phyloP scores from a whole-genome alignment of 2,329 filamentous ascomycete genomes.

The Fusarium piperis region DNA sequence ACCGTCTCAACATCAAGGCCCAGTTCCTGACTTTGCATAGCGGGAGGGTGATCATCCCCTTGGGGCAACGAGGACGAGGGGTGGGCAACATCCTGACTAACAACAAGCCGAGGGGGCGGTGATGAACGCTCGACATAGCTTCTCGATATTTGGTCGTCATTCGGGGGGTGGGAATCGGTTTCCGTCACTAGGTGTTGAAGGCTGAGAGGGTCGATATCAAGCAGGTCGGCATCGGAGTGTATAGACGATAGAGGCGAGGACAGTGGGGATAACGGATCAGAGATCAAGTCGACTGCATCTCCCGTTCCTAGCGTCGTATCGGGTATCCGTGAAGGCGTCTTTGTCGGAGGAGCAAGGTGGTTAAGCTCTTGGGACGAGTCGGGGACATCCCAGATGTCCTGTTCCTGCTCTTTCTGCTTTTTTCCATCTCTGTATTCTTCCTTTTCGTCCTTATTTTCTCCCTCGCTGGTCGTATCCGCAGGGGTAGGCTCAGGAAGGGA shows the following conservation, averaged over 20 bases:
- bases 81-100: not conserved
- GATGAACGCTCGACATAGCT: conserved; percentile 51
- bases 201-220: conserved; percentile 32
- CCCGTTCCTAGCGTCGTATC: conserved; percentile 6
- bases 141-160: conserved; percentile 42
- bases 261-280: conserved; percentile 16
- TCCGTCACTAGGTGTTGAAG: not conserved
- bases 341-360: not conserved
- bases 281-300: not conserved
- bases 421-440: not conserved
- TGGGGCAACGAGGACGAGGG: not conserved
- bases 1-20: conserved; percentile 28
- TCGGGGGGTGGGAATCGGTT: not conserved
- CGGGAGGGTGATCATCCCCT: not conserved
- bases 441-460: not conserved
- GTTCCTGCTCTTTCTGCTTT: conserved; percentile 14
- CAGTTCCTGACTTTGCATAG: conserved; percentile 29
- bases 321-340: conserved; percentile 3
- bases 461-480: conserved; percentile 4
- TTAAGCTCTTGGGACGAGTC: conserved; percentile 46
- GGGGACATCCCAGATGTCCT: conserved; percentile 51
- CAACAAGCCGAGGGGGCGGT: conserved; percentile 40
- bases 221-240: conserved; percentile 42
- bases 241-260: conserved; percentile 51
- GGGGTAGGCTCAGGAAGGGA: conserved; percentile 1